Conservation (phyloP, 2,329 filamentous ascomycete genomes). For the Purpureocillium takamizusanense region DNA sequence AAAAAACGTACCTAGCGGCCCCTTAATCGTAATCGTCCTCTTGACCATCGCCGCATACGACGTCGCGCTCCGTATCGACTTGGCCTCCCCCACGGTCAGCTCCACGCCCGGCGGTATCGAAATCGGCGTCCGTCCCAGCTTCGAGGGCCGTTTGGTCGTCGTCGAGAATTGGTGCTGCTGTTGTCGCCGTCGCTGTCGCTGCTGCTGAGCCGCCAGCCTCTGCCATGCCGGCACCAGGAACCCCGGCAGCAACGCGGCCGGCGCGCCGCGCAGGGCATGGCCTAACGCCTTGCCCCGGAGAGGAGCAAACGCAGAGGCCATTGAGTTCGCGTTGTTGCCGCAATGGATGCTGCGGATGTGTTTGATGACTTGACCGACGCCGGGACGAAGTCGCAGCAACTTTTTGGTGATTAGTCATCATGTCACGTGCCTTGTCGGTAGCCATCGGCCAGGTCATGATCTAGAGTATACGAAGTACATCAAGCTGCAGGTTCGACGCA, state of each 20-base stretch:
- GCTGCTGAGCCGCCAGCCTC: constrained; percentile 10
- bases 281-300: constrained; percentile 52
- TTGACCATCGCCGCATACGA: constrained; percentile 53
- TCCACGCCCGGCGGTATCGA: constrained; percentile 79
- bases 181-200: constrained; percentile 33
- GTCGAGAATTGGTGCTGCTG: constrained; percentile 53
- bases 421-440: constrained; percentile 3
- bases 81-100: constrained; percentile 58
- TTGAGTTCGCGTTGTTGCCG: constrained; percentile 12
- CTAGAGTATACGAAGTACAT: too few relatives aligned
- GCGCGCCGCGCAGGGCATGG: constrained; percentile 40
- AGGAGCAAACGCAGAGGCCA: constrained; percentile 53
- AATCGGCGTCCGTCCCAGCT: constrained; percentile 76
- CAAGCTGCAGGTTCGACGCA: too few relatives aligned
- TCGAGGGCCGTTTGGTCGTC: constrained; percentile 58
- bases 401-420: constrained; percentile 10
- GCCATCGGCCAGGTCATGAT: too few relatives aligned
- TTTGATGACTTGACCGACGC: neutral
- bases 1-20: constrained; percentile 59
- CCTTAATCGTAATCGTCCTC: constrained; percentile 65
- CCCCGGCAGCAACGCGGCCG: constrained; percentile 49
- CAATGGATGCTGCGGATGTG: constrained; percentile 3
- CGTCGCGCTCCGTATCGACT: constrained; percentile 41
- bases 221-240: constrained; percentile 70
- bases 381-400: constrained; percentile 1